phyloP scores from a whole-genome alignment of 139 green algal genomes.

The Chlorella sp. region DNA sequence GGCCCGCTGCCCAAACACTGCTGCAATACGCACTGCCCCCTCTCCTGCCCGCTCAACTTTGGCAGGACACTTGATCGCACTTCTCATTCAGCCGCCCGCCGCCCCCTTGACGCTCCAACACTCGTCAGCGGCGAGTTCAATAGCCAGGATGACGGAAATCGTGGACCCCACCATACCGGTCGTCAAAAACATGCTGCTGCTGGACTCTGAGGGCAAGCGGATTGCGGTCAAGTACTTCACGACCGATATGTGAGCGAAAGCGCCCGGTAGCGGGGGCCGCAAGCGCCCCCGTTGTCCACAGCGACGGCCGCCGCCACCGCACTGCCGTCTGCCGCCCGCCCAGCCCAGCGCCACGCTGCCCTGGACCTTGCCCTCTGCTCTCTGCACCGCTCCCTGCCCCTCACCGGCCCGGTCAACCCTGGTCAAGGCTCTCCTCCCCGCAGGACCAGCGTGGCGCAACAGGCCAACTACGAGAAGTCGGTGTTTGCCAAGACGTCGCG shows the following conservation, averaged over 20 bases:
- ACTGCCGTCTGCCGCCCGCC: not conserved
- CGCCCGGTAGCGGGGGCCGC: not conserved
- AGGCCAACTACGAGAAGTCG: slow-evolving; percentile 94
- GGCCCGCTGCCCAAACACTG: no score
- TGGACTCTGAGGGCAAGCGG: slow-evolving; percentile 97
- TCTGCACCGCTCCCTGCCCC: no score
- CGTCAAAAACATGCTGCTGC: slow-evolving; percentile 92
- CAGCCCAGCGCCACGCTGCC: not conserved
- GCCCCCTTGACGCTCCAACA: not conserved
- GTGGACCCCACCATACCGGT: slow-evolving; percentile 75
- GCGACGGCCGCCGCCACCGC: not conserved
- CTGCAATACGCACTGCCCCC: no score
- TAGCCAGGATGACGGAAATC: slow-evolving; percentile 24
- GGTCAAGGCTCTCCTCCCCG: not conserved
- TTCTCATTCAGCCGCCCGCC: no score
- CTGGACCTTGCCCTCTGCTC: not conserved
- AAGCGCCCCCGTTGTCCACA: not conserved
- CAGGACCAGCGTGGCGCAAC: slow-evolving; percentile 81
- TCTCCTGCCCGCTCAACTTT: no score
- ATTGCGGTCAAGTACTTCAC: slow-evolving; percentile 98
- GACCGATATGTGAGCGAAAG: slow-evolving; percentile 65
- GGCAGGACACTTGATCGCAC: no score
- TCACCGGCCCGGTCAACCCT: no score
- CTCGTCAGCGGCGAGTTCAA: not conserved
- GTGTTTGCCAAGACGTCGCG: slow-evolving; percentile 93